Percentiles rank a stretch among this genome's conserved stretches.
Conservation (phyloP, 164 flowering plant species). For the Vitis cinerea region DNA sequence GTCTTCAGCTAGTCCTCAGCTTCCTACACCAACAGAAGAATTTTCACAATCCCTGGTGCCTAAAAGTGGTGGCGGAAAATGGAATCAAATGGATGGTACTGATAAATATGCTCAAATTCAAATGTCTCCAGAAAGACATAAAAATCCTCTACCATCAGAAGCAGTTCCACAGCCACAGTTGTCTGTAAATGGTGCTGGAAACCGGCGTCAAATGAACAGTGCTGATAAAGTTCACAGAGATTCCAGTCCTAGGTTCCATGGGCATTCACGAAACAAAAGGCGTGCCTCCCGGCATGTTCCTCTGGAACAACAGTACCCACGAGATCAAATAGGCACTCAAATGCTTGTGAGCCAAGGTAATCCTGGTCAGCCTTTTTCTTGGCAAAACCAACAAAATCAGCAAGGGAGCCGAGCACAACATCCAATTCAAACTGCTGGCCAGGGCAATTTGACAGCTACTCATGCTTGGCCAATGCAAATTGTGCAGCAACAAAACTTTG, state of each 20-base stretch:
- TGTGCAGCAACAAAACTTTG: conserved; percentile 34
- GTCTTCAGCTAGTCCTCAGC: too few species aligned
- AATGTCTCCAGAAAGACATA: conserved; percentile 17
- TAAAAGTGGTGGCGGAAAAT: too few species aligned
- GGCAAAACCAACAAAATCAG: conserved; percentile 26
- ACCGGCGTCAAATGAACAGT: conserved; percentile 22
- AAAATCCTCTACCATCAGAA: conserved; percentile 12
- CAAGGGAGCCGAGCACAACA: conserved; percentile 25
- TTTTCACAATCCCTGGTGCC: too few species aligned
- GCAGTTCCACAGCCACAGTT: conserved; percentile 12
- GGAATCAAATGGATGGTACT: too few species aligned
- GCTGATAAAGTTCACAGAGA: conserved; percentile 21
- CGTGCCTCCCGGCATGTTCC: conserved; percentile 30
- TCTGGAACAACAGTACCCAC: conserved; percentile 23
- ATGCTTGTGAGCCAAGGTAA: conserved; percentile 22
- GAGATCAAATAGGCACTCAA: conserved; percentile 25
- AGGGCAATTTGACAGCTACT: conserved; percentile 22
- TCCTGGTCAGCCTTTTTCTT: conserved; percentile 21
- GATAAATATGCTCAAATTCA: conserved; percentile 3
- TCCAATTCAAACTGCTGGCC: conserved; percentile 24
- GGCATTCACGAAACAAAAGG: conserved; percentile 28
- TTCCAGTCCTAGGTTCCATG: conserved; percentile 20
- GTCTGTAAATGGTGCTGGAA: conserved; percentile 17
- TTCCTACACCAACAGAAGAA: too few species aligned
- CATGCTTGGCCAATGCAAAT: conserved; percentile 36